These are phyloP conservation scores for Nakataea oryzae DNA, from an alignment of 2,329 filamentous ascomycete genomes.

Conservation along the genomic window DNA sequence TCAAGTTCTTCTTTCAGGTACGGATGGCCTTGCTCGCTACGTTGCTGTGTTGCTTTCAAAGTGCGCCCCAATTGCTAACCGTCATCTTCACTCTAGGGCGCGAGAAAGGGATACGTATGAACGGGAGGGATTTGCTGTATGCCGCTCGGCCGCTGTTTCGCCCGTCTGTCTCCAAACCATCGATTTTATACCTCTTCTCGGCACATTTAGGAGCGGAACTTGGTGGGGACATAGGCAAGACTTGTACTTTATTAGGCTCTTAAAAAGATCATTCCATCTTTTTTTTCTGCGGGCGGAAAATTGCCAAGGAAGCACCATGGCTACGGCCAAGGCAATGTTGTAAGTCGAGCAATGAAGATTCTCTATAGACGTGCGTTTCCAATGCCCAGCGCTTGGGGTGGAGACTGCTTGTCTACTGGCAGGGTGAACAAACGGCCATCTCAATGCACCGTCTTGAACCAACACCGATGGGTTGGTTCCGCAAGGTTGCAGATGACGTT, in stretches of 20 bases:
- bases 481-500: no score
- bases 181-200: neutral
- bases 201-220: neutral
- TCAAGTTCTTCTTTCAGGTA: slow-evolving; percentile 97
- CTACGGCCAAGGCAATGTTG: neutral
- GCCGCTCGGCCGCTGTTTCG: neutral
- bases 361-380: neutral
- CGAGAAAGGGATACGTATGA: slow-evolving; percentile 60
- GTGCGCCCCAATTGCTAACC: slow-evolving; percentile 1
- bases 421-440: neutral
- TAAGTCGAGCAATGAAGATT: neutral
- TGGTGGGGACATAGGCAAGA: neutral
- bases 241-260: neutral
- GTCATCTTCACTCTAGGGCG: slow-evolving; percentile 31
- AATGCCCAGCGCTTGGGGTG: neutral
- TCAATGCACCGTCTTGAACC: neutral
- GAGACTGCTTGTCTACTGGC: neutral
- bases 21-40: slow-evolving; percentile 6
- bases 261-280: neutral
- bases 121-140: slow-evolving; percentile 9
- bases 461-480: no score
- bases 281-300: neutral
- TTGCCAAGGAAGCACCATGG: neutral
- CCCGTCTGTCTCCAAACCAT: no score
- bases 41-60: neutral